These are phyloP conservation scores for Aquilaria agallochum DNA, from an alignment of 441 rosid genomes.

Conservation along the genomic window DNA sequence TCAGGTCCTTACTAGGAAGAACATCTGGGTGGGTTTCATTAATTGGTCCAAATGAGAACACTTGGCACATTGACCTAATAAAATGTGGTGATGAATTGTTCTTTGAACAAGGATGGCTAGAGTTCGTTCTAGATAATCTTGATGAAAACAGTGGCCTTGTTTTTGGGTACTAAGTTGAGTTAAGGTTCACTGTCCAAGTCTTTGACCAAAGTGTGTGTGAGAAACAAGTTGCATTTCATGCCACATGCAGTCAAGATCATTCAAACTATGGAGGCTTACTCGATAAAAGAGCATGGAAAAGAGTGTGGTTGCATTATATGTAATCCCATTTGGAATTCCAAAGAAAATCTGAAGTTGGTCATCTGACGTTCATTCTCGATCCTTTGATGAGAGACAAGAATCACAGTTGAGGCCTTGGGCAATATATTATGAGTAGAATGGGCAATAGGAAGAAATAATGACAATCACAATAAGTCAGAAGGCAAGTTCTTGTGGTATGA, in stretches of 20 bases:
- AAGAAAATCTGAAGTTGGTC: conserved; percentile 23
- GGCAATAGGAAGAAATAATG: conserved; percentile 6
- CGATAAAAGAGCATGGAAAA: conserved; percentile 34
- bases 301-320: conserved; percentile 19
- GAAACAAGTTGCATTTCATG: conserved; percentile 44
- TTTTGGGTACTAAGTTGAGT: conserved; percentile 47
- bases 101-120: conserved; percentile 41
- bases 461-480: conserved; percentile 5
- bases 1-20: conserved; percentile 35
- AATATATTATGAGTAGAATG: conserved; percentile 9
- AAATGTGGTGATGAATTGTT: conserved; percentile 25
- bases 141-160: conserved; percentile 42
- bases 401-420: not conserved
- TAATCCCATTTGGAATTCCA: conserved; percentile 11
- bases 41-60: conserved; percentile 49
- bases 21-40: conserved; percentile 35
- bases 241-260: conserved; percentile 30
- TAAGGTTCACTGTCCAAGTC: conserved; percentile 45
- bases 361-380: conserved; percentile 12
- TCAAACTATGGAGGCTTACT: conserved; percentile 12
- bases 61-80: conserved; percentile 38
- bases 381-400: conserved; percentile 3
- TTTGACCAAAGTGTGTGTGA: conserved; percentile 45
- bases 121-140: conserved; percentile 37
- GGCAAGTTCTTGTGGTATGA: conserved; percentile 9